Percentiles rank a stretch among this genome's conserved stretches.
phyloP scores from a whole-genome alignment of 2,329 filamentous ascomycete genomes.

The Penicillium glabrum region DNA sequence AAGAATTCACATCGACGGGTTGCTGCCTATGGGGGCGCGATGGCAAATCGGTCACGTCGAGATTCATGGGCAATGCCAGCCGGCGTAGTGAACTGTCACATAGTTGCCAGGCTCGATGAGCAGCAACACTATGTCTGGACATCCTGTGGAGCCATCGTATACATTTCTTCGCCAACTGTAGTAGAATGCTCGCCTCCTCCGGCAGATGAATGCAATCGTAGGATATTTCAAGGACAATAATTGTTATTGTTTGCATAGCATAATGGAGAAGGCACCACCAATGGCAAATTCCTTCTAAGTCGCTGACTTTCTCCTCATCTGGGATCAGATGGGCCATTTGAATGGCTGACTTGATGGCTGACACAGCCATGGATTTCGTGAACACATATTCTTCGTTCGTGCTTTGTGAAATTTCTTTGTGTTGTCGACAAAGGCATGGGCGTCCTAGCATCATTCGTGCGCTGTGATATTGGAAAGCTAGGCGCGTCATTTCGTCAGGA shows the following conservation, averaged over 20 bases:
- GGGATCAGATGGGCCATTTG: not conserved
- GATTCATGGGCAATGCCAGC: not conserved
- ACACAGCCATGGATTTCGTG: not conserved
- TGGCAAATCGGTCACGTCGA: not conserved
- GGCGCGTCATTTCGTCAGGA: not conserved
- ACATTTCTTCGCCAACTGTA: not conserved
- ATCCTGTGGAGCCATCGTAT: not conserved
- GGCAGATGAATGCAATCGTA: not conserved
- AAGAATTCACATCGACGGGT: no score
- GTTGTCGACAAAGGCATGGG: slow-evolving; percentile 36
- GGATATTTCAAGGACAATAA: not conserved
- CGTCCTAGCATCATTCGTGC: slow-evolving; percentile 36
- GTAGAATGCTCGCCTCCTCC: not conserved
- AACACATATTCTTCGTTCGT: not conserved
- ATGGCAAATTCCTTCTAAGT: not conserved
- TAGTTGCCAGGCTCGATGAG: not conserved
- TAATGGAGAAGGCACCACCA: not conserved
- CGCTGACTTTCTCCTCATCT: not conserved
- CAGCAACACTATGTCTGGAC: not conserved
- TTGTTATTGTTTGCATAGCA: not conserved
- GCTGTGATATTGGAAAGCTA: slow-evolving; percentile 40
- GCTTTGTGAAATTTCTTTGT: not conserved
- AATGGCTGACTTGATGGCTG: not conserved
- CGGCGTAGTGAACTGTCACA: not conserved
- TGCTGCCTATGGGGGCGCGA: not conserved